phyloP scores from a whole-genome alignment of 768 basidiomycete genomes.

The Tylopilus sp. region DNA sequence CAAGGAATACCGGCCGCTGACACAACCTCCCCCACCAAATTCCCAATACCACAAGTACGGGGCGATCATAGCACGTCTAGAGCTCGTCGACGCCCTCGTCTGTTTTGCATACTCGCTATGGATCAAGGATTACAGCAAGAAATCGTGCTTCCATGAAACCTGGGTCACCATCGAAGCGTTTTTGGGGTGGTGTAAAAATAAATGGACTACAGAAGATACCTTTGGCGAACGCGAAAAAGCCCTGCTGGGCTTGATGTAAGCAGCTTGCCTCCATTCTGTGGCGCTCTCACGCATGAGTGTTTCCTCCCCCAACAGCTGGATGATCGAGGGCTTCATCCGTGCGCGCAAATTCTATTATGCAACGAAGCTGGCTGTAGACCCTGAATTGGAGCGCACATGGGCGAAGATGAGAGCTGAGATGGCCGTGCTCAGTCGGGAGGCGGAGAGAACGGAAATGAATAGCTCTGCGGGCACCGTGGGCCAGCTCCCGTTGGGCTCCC shows the following conservation, averaged over 20 bases:
- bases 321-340: constrained; percentile 77
- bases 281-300: constrained; percentile 25
- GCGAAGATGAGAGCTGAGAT: constrained; percentile 33
- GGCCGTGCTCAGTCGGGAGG: constrained; percentile 31
- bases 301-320: constrained; percentile 46
- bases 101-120: constrained; percentile 84
- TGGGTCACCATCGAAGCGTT: constrained; percentile 71
- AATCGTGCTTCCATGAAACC: constrained; percentile 53
- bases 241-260: constrained; percentile 81
- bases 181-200: constrained; percentile 67
- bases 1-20: constrained; percentile 61
- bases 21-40: constrained; percentile 58
- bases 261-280: constrained; percentile 15
- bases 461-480: constrained; percentile 23
- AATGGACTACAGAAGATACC: constrained; percentile 50
- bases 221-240: constrained; percentile 50
- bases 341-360: constrained; percentile 46
- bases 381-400: constrained; percentile 35
- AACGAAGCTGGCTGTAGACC: constrained; percentile 32
- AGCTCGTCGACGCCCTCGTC: constrained; percentile 76
- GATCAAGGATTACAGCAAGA: constrained; percentile 64
- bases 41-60: constrained; percentile 76
- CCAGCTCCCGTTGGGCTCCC: constrained; percentile 27
- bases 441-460: constrained; percentile 36
- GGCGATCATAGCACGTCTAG: constrained; percentile 71